Base-by-base conservation (phyloP, 1,284 basidiomycete species). In the Boletus sp. region DNA sequence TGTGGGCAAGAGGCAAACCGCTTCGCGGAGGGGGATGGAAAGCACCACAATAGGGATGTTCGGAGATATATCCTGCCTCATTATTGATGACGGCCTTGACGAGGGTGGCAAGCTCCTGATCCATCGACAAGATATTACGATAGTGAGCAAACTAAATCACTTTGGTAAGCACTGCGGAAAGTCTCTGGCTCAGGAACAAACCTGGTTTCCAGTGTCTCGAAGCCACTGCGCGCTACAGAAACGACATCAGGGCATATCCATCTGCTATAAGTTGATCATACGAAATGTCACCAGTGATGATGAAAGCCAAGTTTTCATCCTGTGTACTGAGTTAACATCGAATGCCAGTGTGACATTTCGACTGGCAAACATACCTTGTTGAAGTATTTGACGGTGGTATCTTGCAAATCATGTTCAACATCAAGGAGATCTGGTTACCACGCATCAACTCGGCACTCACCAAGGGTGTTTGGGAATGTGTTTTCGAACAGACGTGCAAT, bases 21-120 rank as follows among this genome's bases (percentile, higher is more conserved):
- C 86, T 89, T 65, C 90, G 87, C 0, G 84, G 81, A 16, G 89
- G 89, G 52, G 88, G 87, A 63, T 91, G 88, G 73, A 91, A 91
- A 20, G 88, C 80, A 41, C 88, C 76, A 75, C 88, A 91, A 67
- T 91, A 91, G 1, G 89, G 89, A 66, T 86, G 84, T 63, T 86
- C 72, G 5, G 85, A 77, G 22, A 91, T 83, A 69, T 90, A 91
- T 45, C 87, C 81, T 18, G 88, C 86, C 71, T 90, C 88, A 53
- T 85, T 89, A 65, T 90, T 88, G 63, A 90, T 89, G 50, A 90
- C 84, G 9, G 85, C 88, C 66, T 85, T 89, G 46, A 89, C 84
- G 5, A 90, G 74, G 2, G 79, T 77, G 2, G 84, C 83, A 16
- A 90, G 78, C 47, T 85, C 76, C 20, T 71, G 71, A 68, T 91